phyloP scores from a whole-genome alignment of 2,329 filamentous ascomycete species.

The Ambrosiella cleistominuta region DNA sequence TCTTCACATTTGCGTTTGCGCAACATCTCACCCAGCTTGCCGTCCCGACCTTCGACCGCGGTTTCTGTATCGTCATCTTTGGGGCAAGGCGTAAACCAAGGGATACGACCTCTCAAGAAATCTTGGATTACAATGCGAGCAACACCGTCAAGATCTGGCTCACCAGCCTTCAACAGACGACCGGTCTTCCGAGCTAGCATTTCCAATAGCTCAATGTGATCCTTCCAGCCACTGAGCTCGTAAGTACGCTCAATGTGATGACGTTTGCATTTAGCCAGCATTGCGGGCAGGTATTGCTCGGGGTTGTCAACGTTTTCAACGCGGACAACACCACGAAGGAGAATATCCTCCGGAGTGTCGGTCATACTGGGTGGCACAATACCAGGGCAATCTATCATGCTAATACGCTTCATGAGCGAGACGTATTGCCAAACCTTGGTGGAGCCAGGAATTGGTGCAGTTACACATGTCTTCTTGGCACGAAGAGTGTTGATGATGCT shows the following conservation, averaged over 20 bases:
- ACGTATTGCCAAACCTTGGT: constrained; percentile 98
- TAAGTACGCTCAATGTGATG: constrained; percentile 90
- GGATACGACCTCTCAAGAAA: constrained; percentile 85
- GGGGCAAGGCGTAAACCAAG: constrained; percentile 73
- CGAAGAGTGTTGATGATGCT: constrained; percentile 93
- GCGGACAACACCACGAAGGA: constrained; percentile 77
- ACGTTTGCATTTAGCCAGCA: constrained; percentile 63
- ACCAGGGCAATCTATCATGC: constrained; percentile 87
- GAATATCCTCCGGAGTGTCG: constrained; percentile 72
- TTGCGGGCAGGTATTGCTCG: constrained; percentile 80
- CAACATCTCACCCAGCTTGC: constrained; percentile 70
- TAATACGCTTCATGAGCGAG: constrained; percentile 80
- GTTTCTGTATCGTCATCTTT: constrained; percentile 32
- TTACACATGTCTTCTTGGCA: constrained; percentile 84
- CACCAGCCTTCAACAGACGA: constrained; percentile 74
- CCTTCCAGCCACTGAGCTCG: constrained; percentile 61
- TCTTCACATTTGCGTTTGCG: constrained; percentile 57
- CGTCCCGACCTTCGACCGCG: constrained; percentile 52
- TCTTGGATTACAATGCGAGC: constrained; percentile 96
- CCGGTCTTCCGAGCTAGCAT: constrained; percentile 74
- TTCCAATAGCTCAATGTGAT: constrained; percentile 70
- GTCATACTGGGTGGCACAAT: constrained; percentile 78
- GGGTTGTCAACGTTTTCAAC: constrained; percentile 95
- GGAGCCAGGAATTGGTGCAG: constrained; percentile 68
- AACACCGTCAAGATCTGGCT: constrained; percentile 84